A percentile compares a stretch with the other conserved stretches of the same genome.
These are phyloP conservation scores for Chlamydomonas sphaeroides DNA, from an alignment of 139 green algal species.

Conservation along the genomic window DNA sequence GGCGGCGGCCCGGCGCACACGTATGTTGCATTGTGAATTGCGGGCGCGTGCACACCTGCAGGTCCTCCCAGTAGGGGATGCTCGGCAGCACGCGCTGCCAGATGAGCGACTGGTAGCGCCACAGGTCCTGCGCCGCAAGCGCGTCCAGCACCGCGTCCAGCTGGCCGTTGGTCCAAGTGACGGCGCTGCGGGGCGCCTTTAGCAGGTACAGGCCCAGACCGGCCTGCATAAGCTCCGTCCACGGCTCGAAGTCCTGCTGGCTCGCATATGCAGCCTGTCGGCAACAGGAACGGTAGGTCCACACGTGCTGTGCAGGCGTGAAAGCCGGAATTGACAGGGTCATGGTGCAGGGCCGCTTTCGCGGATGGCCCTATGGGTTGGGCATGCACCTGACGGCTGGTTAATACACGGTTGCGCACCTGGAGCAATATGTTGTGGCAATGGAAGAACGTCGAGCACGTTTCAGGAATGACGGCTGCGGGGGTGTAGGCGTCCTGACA, in stretches of 20 bases:
- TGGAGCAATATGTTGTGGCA: constrained; percentile 29
- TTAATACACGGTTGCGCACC: not conserved
- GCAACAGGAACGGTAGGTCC: too few relatives aligned
- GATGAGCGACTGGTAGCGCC: constrained; percentile 9
- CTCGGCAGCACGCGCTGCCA: constrained; percentile 12
- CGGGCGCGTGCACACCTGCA: constrained; percentile 9
- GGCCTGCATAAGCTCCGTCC: constrained; percentile 36
- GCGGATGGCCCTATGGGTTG: too few relatives aligned
- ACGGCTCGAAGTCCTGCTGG: constrained; percentile 19
- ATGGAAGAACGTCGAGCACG: constrained; percentile 21
- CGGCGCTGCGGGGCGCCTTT: not conserved
- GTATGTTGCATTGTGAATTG: too few relatives aligned
- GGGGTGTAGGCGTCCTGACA: constrained; percentile 13
- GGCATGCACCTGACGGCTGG: too few relatives aligned
- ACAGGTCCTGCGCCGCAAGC: constrained; percentile 16
- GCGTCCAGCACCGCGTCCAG: constrained; percentile 17
- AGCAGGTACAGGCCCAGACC: constrained; percentile 29
- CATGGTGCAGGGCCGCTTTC: too few relatives aligned
- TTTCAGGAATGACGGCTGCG: not conserved
- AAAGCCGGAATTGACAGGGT: too few relatives aligned
- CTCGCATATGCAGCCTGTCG: constrained; percentile 22
- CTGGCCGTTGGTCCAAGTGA: not conserved
- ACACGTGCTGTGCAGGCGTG: too few relatives aligned
- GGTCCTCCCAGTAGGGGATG: not conserved
- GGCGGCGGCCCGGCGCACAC: too few relatives aligned